These are phyloP conservation scores for Globisporangium nagaii DNA, from an alignment of 352 stramenopile species.

Conservation along the genomic window DNA sequence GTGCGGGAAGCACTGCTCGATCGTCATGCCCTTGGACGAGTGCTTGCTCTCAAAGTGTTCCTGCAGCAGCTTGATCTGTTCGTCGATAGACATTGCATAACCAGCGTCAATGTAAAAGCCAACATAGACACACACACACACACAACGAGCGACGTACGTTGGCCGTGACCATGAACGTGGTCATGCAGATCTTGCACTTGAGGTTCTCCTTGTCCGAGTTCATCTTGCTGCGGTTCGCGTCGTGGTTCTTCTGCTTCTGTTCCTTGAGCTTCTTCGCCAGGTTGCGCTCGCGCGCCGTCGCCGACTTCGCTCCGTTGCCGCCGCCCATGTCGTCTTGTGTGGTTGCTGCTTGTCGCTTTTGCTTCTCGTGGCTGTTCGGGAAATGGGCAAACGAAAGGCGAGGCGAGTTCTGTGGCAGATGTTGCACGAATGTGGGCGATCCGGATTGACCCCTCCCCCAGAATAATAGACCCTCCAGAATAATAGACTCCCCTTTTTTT, in stretches of 20 bases:
- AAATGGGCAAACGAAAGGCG: neutral
- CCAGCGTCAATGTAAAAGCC: neutral
- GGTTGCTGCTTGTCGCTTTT: neutral
- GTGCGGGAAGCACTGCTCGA: conserved; percentile 68
- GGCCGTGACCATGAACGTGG: conserved; percentile 82
- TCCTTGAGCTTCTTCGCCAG: conserved; percentile 86
- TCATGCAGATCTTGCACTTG: conserved; percentile 89
- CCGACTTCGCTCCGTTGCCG: conserved; percentile 80
- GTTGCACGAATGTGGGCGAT: neutral
- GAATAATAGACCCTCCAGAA: no score
- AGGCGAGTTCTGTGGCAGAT: neutral
- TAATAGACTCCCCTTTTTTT: no score
- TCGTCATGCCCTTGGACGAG: conserved; percentile 48
- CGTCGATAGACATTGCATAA: neutral
- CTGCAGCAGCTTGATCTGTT: conserved; percentile 51
- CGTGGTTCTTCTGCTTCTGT: conserved; percentile 71
- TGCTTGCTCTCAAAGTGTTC: conserved; percentile 82
- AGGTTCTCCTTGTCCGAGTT: conserved; percentile 60
- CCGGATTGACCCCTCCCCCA: no score
- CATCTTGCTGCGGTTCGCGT: conserved; percentile 82
- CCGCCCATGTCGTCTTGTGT: conserved; percentile 49
- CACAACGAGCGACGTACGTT: conserved; percentile 37
- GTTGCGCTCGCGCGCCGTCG: conserved; percentile 75
- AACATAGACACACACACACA: neutral
- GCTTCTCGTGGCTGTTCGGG: neutral